phyloP scores from a whole-genome alignment of 2,329 filamentous ascomycete genomes.

The Pestalotiopsis sp. region DNA sequence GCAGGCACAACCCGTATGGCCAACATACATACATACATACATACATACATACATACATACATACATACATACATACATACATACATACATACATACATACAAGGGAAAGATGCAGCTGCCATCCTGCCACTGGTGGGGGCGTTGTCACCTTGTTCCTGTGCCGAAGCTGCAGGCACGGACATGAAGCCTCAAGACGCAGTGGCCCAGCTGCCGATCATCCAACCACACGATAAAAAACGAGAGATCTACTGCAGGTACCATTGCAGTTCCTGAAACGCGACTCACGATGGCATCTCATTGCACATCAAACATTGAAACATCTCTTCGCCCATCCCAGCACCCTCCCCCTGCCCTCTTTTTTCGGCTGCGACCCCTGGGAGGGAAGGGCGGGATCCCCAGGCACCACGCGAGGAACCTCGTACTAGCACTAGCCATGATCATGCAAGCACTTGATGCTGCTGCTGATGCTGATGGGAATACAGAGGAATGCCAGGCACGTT shows the following conservation, averaged over 20 bases:
- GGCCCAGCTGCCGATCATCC: not conserved
- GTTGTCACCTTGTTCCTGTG: not conserved
- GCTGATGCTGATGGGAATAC: not conserved
- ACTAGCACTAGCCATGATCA: not conserved
- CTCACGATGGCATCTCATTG: slow-evolving; percentile 11
- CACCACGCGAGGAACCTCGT: not conserved
- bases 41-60: not conserved
- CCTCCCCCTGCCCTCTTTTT: not conserved
- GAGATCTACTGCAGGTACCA: slow-evolving; percentile 3
- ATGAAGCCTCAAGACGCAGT: not conserved
- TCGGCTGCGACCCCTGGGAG: not conserved
- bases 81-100: not conserved
- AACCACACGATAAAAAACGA: not conserved
- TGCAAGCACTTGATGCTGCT: not conserved
- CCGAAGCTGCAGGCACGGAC: slow-evolving; percentile 5
- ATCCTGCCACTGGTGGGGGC: not conserved
- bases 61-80: too few relatives aligned
- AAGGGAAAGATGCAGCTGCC: not conserved
- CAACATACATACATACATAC: too few relatives aligned
- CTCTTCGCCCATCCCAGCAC: not conserved
- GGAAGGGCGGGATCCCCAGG: not conserved
- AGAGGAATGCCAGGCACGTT: not conserved
- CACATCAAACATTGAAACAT: slow-evolving; percentile 10
- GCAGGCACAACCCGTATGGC: too few relatives aligned
- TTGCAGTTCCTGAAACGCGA: slow-evolving; percentile 10